These are phyloP conservation scores for Carex cristatella DNA, from an alignment of 176 grass and related monocot genomes.

Conservation along the genomic window DNA sequence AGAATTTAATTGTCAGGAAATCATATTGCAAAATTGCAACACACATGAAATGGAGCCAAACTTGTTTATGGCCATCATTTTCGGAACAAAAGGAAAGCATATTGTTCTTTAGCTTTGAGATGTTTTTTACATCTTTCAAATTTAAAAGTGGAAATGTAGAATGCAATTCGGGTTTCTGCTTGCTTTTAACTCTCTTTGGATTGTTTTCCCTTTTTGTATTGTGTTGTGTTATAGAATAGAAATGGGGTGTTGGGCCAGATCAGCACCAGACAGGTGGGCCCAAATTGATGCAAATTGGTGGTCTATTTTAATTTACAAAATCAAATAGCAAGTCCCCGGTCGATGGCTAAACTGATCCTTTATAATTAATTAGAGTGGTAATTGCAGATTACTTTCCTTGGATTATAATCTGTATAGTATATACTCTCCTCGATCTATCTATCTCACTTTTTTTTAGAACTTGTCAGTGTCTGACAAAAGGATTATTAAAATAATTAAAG, in stretches of 20 bases:
- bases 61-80: slow-evolving; percentile 17
- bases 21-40: no score
- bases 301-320: background rate
- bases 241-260: slow-evolving; percentile 1
- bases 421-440: no score
- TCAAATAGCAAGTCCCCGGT: background rate
- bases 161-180: background rate
- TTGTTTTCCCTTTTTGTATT: background rate
- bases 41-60: background rate
- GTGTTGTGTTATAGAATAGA: background rate
- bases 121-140: background rate
- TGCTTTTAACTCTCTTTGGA: background rate
- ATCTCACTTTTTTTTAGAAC: no score
- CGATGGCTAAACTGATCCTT: no score
- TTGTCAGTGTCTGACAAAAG: no score
- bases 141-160: background rate
- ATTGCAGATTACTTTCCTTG: no score
- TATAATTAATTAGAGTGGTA: no score
- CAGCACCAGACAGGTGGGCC: background rate
- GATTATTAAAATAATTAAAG: no score
- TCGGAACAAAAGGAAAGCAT: slow-evolving; percentile 15
- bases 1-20: background rate
- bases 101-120: slow-evolving; percentile 17
- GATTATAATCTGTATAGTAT: no score
- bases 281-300: background rate